phyloP scores from a whole-genome alignment of 768 basidiomycete species.

The Rhodocollybia butyracea region DNA sequence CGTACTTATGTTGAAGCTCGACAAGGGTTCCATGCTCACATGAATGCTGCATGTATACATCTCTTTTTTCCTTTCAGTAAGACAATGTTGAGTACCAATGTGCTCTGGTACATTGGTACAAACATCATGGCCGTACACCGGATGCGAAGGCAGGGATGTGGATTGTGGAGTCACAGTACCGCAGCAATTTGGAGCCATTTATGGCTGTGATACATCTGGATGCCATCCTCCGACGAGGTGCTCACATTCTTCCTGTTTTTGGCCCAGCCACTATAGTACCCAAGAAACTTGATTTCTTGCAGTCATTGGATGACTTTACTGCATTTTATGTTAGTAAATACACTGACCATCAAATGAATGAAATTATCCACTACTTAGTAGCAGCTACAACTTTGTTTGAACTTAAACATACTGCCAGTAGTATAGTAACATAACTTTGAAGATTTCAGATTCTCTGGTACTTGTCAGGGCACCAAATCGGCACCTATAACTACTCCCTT shows the following conservation, averaged over 20 bases:
- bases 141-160: conserved; percentile 22
- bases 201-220: conserved; percentile 13
- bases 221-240: conserved; percentile 12
- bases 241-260: conserved; percentile 19
- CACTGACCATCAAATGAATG: conserved; percentile 20
- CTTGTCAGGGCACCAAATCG: no score
- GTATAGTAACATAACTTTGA: no score
- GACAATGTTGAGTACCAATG: conserved; percentile 15
- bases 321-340: conserved; percentile 21
- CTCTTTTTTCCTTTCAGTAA: conserved; percentile 20
- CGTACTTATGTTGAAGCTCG: no score
- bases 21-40: conserved; percentile 17
- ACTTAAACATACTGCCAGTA: no score
- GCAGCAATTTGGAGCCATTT: neutral
- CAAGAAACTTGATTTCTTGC: conserved; percentile 4
- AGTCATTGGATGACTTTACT: conserved; percentile 13
- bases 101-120: conserved; percentile 24
- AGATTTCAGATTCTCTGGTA: no score
- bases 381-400: no score
- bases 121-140: conserved; percentile 7
- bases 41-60: conserved; percentile 15
- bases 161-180: conserved; percentile 14
- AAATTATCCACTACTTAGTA: no score
- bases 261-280: conserved; percentile 8
- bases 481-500: no score